These are phyloP conservation scores for Colletotrichum karsti DNA, from an alignment of 2,329 filamentous ascomycete species.

Conservation along the genomic window DNA sequence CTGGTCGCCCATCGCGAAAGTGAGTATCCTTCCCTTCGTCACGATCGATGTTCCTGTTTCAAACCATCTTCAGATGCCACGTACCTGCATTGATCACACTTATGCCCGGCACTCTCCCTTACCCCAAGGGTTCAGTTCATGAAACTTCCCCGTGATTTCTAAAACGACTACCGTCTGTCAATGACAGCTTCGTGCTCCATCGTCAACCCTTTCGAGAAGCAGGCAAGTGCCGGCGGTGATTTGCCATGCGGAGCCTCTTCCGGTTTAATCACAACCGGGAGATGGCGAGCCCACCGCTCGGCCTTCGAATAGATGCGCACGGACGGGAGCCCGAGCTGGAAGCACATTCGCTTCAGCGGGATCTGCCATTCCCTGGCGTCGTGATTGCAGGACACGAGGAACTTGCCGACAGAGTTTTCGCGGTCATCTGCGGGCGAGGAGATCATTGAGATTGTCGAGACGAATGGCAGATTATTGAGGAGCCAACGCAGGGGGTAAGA, in stretches of 20 bases:
- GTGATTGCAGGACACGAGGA: background rate
- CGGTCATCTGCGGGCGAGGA: background rate
- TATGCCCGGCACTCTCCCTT: background rate
- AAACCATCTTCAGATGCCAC: slow-evolving; percentile 12
- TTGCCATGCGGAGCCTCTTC: background rate
- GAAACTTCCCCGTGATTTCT: slow-evolving; percentile 8
- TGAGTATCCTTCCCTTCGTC: background rate
- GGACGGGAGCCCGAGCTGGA: background rate
- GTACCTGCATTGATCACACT: background rate
- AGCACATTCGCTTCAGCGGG: background rate
- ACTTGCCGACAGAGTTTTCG: background rate
- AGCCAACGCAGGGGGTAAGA: background rate
- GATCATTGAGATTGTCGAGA: background rate
- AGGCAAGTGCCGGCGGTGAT: background rate
- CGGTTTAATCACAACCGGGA: slow-evolving; percentile 1
- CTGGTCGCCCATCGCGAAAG: background rate
- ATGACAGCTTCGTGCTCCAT: background rate
- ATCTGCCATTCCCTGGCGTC: background rate
- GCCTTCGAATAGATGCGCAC: slow-evolving; percentile 16
- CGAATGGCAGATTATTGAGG: background rate
- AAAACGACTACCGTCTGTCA: background rate
- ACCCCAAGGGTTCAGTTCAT: background rate
- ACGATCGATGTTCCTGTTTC: slow-evolving; percentile 13
- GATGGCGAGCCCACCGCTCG: background rate
- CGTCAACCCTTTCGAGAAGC: background rate